phyloP scores from a whole-genome alignment of 2,329 filamentous ascomycete genomes.

The Ilyonectria mors-panacis region DNA sequence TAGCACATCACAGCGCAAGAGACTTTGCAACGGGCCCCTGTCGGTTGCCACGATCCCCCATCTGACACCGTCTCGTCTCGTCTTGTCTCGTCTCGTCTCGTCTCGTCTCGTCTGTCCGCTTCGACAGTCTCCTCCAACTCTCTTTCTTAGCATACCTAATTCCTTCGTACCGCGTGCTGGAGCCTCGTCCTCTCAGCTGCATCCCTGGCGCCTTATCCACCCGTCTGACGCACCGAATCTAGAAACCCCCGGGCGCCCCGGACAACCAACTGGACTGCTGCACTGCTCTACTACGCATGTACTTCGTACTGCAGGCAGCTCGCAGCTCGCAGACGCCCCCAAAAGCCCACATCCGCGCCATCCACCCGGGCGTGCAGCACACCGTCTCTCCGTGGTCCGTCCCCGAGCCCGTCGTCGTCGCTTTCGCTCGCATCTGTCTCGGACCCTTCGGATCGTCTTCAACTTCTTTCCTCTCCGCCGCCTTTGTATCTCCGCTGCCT shows the following conservation, averaged over 20 bases:
- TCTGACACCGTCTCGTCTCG: neutral
- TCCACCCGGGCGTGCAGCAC: neutral
- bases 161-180: neutral
- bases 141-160: neutral
- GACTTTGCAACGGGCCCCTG: neutral
- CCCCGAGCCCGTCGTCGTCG: neutral
- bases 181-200: neutral
- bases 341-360: neutral
- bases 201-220: neutral
- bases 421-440: neutral
- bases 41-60: neutral
- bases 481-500: neutral
- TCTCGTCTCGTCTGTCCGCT: neutral
- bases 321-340: no score
- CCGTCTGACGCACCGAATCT: conserved; percentile 6
- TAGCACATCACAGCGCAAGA: neutral
- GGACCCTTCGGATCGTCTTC: conserved; percentile 7
- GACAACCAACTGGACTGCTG: neutral
- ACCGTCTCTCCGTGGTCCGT: conserved; percentile 2
- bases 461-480: neutral
- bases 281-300: neutral
- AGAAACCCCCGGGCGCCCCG: conserved; percentile 2
- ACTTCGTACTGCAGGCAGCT: neutral
- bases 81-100: neutral
- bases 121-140: neutral